Conservation (phyloP, 2,329 filamentous ascomycete genomes). For the Hymenoscyphus linearis region DNA sequence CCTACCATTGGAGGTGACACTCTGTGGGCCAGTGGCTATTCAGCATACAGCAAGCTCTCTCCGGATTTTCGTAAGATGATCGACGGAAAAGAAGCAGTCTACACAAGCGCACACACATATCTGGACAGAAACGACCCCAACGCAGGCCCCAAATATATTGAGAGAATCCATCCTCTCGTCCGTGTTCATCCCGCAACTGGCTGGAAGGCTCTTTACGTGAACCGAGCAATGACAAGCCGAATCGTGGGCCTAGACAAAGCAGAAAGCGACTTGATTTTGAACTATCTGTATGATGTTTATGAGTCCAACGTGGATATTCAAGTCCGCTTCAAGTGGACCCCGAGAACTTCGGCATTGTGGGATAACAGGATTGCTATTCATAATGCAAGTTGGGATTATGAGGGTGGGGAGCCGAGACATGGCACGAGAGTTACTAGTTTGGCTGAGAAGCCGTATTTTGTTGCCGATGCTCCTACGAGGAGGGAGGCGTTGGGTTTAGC, state of each 20-base stretch:
- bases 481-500: conserved; percentile 61
- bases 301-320: conserved; percentile 66
- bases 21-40: conserved; percentile 66
- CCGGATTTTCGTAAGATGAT: conserved; percentile 66
- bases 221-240: conserved; percentile 60
- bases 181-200: conserved; percentile 67
- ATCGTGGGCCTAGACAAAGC: conserved; percentile 65
- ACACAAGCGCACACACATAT: conserved; percentile 61
- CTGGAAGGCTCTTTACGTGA: conserved; percentile 70
- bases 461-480: conserved; percentile 57
- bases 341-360: conserved; percentile 62
- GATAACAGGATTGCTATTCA: conserved; percentile 71
- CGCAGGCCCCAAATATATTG: conserved; percentile 59
- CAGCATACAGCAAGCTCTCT: conserved; percentile 68
- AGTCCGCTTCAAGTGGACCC: conserved; percentile 66
- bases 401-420: conserved; percentile 59
- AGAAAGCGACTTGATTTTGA: conserved; percentile 63
- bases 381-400: conserved; percentile 71
- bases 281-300: conserved; percentile 63
- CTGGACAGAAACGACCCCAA: conserved; percentile 57
- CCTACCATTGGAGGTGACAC: conserved; percentile 59
- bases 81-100: conserved; percentile 61
- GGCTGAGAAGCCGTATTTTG: conserved; percentile 67
- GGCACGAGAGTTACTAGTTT: conserved; percentile 67
- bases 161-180: conserved; percentile 63